Evolutionary conservation across 352 stramenopile species (phyloP), one percentile per base, ranked within the genome.

Genomic region (Pythium pyrilobum): DNA sequence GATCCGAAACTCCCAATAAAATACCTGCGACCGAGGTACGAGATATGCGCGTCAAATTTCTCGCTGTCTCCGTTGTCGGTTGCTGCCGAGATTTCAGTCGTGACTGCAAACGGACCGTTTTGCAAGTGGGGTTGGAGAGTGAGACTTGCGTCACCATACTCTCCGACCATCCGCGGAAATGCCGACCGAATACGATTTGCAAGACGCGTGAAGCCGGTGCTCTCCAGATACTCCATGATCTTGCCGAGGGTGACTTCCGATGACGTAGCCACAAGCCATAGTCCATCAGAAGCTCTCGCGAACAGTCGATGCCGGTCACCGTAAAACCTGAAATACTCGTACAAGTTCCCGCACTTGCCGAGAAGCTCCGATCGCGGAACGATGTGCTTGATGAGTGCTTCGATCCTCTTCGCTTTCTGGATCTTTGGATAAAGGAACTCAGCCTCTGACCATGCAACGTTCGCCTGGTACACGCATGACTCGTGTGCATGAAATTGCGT

Each of bases 261-360:
- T 49, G 34, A 52, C 37, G 8, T 24, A 21, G 62, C 76, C 6
- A 73, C 46, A 3, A 63, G 64, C 81, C 81, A 92, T 34, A 81
- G 72, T 8, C 70, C 66, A 1, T 72, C 63, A 4, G 66, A 34
- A 16, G 76, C 83, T 41, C 72, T 45, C 16, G 84, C 46, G 31
- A 81, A 94, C 11, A 94, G 50, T 18, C 67, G 66, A 4, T 69
- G 47, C 6, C 61, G 57, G 56, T 90, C 81, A 32, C 77, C 71
- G 31, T 67, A 77, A 41, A 92, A 92, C 5, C 71, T 75, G 39
- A 86, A 89, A 44, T 85, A 91, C 5, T 48, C 51, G 36, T 77
- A 87, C 2, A 63, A 69, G 12, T 67, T 42, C 1, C 69, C 71
- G 47, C 74, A 89, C 15, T 74, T 82, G 2, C 81, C 81, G 28